These are phyloP conservation scores for Iberis pinnata DNA, from an alignment of 345 rosid genomes.

Conservation along the genomic window DNA sequence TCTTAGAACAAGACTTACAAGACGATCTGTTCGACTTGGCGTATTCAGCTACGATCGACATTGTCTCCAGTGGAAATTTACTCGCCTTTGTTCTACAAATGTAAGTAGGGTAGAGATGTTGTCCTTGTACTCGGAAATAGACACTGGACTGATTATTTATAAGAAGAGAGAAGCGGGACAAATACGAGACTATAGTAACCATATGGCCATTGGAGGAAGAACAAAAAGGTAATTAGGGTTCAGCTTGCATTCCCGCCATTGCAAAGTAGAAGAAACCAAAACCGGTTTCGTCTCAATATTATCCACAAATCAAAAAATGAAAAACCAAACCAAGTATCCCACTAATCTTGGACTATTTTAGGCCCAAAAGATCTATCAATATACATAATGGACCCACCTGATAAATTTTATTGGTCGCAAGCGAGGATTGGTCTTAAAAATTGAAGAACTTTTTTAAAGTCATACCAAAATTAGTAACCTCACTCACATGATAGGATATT, in stretches of 20 bases:
- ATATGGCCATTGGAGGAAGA: constrained; percentile 14
- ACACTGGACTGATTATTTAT: background rate
- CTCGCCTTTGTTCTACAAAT: background rate
- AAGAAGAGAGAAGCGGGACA: background rate
- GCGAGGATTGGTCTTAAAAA: too few relatives aligned
- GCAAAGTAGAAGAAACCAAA: background rate
- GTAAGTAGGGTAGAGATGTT: background rate
- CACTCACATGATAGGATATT: too few relatives aligned
- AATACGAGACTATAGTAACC: background rate
- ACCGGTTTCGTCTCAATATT: too few relatives aligned
- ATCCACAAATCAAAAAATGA: too few relatives aligned
- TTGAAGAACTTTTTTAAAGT: too few relatives aligned
- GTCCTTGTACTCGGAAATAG: background rate
- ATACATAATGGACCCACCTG: too few relatives aligned
- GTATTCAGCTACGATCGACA: constrained; percentile 58
- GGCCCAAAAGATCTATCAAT: too few relatives aligned
- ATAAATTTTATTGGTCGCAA: too few relatives aligned
- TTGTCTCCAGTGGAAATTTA: constrained; percentile 5
- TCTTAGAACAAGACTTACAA: constrained; percentile 61
- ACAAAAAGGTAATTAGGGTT: constrained; percentile 17
- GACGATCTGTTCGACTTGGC: constrained; percentile 77
- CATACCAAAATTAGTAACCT: too few relatives aligned
- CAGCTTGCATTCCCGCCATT: constrained; percentile 23
- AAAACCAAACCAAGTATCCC: too few relatives aligned
- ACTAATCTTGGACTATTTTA: too few relatives aligned